Base-by-base conservation (phyloP, 495 filamentous ascomycete genomes). In the Sporormia fimetaria region DNA sequence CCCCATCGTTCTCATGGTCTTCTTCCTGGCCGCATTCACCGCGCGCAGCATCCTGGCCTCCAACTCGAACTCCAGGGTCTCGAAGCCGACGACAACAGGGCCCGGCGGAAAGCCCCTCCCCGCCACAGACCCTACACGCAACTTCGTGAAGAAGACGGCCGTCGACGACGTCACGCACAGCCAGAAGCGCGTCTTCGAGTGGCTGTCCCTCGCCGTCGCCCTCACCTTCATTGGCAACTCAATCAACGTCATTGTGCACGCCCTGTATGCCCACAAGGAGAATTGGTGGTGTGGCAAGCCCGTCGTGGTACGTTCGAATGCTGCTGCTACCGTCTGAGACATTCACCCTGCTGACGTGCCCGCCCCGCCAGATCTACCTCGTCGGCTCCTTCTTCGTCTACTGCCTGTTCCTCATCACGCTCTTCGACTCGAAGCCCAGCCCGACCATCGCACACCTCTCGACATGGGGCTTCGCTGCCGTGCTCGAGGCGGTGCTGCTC, bases 201-300 rank as follows among this genome's bases (percentile, higher is more conserved):
- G 71, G 69, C 59, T 88, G 10, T 78, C 84, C 21, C 63, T 73
- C 5, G 70, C 64, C 6, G 63, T 82, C 4, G 67, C 86, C 20
- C 51, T 79, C 39, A 84, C 83, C 11, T 82, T 90, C 39, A 58
- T 87, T 32, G 81, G 65, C 31, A 84, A 86, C 62, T 74, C 80
- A 27, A 67, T 66, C 33, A 76, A 83, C 53, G 78, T 92, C 50
- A 74, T 90, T 31, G 40, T 73, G 39, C 90, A 87, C 68, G 81
- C 85, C 43, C 65, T 94, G 41, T 48, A 69, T 11, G 62, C 69
- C 38, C 67, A 69, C 35, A 66, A 79, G 20, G 67, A 81, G 48
- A 67, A 75, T 27, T 95, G 87, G 87, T 95, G 87, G 90, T 90
- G 84, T 56, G 84, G 83, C 20, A 75, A 94, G 62, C 67, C 81